Base-by-base conservation (phyloP, 2,329 filamentous ascomycete genomes). In the Calonectria fujianensis region DNA sequence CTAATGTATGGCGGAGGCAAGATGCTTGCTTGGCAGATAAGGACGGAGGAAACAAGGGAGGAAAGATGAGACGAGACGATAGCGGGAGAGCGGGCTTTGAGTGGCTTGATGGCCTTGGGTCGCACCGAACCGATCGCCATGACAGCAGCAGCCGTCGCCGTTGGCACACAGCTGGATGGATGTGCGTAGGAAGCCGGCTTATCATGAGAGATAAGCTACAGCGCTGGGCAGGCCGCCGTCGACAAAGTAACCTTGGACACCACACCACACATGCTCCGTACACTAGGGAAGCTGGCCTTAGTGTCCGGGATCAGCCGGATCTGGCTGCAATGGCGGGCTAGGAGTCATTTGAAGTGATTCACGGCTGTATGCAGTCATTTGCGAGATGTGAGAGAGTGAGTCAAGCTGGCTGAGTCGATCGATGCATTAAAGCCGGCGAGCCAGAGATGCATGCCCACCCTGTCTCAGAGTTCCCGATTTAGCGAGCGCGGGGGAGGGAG, bases 221-320 rank as follows among this genome's bases (percentile, higher is more conserved):
- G 59, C 41, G 54, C 69, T 45, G 39, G 27, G 29, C 24, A 41
- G 13, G 35, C 35, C 48, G 54, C 31, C n/a, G 45, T 48, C 31
- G 27, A 54, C 32, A 68, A 51, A 35, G 48, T 29, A 68, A 68
- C 50, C 50, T 51, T 41, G 32, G 45, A 48, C 45, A 68, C 65
- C 48, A 54, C 65, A 68, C 35, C 51, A 57, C 61, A 65, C 2
- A 20, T 39, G 52, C 29, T 32, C 29, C 41, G 32, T 31, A 65
- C 61, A 65, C 45, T 32, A 35, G 29, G 48, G 65, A 52, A 54
- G 35, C 24, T 35, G 14, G 48, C 24, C 27, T 61, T 61, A 68
- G 70, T 39, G 61, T 41, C 70, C 70, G 70, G 41, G 51, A 72
- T 72, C 70, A 67, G 39, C 70, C 70, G 70, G 51, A 51, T 63